Percentiles rank a stretch among this genome's conserved stretches.
Conservation (phyloP, 345 rosid genomes). For the Microthlaspi erraticum region DNA sequence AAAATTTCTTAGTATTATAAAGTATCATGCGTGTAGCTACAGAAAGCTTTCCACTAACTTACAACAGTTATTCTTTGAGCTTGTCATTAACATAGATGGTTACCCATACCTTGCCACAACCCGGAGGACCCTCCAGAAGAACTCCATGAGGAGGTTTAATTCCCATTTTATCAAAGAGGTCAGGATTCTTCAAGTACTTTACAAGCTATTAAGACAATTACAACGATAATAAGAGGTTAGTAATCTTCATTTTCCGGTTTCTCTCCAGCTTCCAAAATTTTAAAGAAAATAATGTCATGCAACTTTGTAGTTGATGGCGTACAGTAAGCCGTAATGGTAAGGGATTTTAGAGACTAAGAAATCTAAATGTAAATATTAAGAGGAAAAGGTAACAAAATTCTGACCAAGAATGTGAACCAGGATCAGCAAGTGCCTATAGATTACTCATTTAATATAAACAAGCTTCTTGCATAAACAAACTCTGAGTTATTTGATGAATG, state of each 20-base stretch:
- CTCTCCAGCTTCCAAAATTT: constrained; percentile 10
- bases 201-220: constrained; percentile 64
- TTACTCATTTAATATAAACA: not conserved
- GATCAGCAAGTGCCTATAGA: constrained; percentile 6
- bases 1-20: not conserved
- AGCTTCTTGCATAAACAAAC: not conserved
- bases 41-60: constrained; percentile 21
- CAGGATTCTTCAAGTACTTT: constrained; percentile 93
- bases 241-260: constrained; percentile 12
- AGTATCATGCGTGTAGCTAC: not conserved
- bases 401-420: constrained; percentile 4
- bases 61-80: constrained; percentile 16
- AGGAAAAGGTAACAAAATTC: constrained; percentile 8
- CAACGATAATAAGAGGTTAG: constrained; percentile 26
- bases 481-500: constrained; percentile 3
- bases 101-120: constrained; percentile 88
- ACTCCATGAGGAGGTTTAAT: constrained; percentile 98
- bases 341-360: constrained; percentile 8
- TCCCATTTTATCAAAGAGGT: constrained; percentile 90
- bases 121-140: constrained; percentile 95
- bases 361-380: constrained; percentile 8
- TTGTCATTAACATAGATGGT: constrained; percentile 24
- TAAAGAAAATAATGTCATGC: not conserved
- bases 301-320: constrained; percentile 15
- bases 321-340: constrained; percentile 3